These are phyloP conservation scores for Jatropha multifida DNA, from an alignment of 441 rosid genomes.

Conservation along the genomic window DNA sequence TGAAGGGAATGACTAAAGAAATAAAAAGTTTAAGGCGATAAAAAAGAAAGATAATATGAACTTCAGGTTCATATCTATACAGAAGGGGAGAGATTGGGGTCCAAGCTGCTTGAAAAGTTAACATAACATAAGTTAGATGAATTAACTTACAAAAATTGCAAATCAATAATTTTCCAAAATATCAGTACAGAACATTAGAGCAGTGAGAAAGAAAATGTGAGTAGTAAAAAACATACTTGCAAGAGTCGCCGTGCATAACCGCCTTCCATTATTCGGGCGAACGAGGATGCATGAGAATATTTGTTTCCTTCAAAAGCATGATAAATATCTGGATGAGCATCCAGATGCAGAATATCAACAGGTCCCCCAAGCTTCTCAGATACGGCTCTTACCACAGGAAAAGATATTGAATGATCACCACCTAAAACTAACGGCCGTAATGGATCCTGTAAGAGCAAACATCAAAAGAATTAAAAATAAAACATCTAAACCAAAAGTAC, in stretches of 20 bases:
- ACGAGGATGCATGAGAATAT: constrained; percentile 97
- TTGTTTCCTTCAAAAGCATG: constrained; percentile 85
- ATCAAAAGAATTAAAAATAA: constrained; percentile 11
- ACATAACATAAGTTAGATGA: neutral
- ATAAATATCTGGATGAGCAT: constrained; percentile 98
- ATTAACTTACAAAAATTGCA: neutral
- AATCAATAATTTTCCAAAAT: constrained; percentile 2
- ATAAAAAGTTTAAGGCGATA: neutral
- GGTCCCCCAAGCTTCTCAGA: constrained; percentile 98
- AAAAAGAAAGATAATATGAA: neutral
- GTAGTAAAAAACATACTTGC: constrained; percentile 53
- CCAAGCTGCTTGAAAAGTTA: neutral
- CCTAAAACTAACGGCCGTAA: constrained; percentile 89
- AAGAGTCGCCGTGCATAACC: constrained; percentile 87
- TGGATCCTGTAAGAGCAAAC: constrained; percentile 56
- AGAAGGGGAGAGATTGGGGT: neutral
- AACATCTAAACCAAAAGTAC: neutral
- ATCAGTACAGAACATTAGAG: neutral
- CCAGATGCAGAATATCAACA: constrained; percentile 91
- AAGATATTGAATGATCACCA: constrained; percentile 96
- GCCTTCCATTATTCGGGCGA: constrained; percentile 99
- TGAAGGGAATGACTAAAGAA: neutral
- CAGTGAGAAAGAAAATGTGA: neutral
- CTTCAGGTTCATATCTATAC: neutral
- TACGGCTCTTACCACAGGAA: constrained; percentile 90